These are phyloP conservation scores for Kurtzmaniella fragi DNA, from an alignment of 805 yeast genomes.

Conservation along the genomic window DNA sequence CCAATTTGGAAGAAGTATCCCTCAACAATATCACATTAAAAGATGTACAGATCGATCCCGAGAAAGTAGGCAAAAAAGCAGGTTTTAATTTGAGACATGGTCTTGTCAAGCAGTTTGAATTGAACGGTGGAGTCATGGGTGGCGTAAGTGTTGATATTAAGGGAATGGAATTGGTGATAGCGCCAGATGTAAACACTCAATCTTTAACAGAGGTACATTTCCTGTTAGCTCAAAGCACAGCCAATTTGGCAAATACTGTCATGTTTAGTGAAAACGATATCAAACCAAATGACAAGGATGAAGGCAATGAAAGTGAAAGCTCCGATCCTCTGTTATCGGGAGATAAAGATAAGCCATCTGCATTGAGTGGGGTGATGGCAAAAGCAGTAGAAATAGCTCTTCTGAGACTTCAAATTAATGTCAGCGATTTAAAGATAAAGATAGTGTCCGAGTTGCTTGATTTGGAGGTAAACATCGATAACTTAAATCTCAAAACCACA, in stretches of 20 bases:
- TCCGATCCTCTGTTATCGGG: neutral
- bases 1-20: constrained; percentile 73
- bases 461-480: constrained; percentile 26
- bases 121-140: constrained; percentile 61
- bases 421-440: constrained; percentile 43
- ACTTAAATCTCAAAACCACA: constrained; percentile 30
- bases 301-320: constrained; percentile 10
- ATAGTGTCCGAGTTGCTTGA: constrained; percentile 43
- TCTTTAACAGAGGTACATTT: constrained; percentile 34
- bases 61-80: constrained; percentile 58
- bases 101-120: constrained; percentile 45
- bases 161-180: constrained; percentile 44
- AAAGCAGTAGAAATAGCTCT: constrained; percentile 65
- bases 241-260: constrained; percentile 63
- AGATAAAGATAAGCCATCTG: constrained; percentile 20
- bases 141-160: constrained; percentile 61
- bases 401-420: constrained; percentile 50
- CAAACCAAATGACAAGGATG: constrained; percentile 6
- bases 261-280: constrained; percentile 32
- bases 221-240: constrained; percentile 67
- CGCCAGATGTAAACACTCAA: constrained; percentile 28
- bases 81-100: constrained; percentile 63
- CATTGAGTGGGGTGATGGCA: constrained; percentile 53
- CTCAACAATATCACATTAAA: constrained; percentile 47
- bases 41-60: constrained; percentile 69